Percentiles rank a stretch among this genome's conserved stretches.
These are phyloP conservation scores for Fomitopsis pulvina DNA, from an alignment of 768 basidiomycete species.

Conservation along the genomic window DNA sequence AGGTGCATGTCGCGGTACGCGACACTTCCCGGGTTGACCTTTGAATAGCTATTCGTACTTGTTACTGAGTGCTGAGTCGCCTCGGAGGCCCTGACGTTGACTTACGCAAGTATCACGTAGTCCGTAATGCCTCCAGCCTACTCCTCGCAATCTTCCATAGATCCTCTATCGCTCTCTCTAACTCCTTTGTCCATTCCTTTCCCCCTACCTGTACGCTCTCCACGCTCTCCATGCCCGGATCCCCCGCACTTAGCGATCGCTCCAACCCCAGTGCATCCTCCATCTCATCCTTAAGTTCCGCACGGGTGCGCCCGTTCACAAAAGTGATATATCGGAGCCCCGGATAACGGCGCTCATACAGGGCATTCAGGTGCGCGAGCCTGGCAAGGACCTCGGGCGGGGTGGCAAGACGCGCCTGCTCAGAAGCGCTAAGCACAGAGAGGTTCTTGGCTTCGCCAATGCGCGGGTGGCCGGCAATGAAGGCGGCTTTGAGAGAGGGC, in stretches of 20 bases:
- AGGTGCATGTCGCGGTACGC: too few species aligned
- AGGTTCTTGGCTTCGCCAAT: slow-evolving; percentile 80
- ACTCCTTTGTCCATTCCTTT: slow-evolving; percentile 57
- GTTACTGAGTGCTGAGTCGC: too few species aligned
- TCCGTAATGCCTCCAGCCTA: slow-evolving; percentile 40
- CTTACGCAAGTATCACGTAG: too few species aligned
- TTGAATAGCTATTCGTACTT: too few species aligned
- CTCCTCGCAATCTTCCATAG: slow-evolving; percentile 74
- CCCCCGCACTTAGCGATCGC: slow-evolving; percentile 41
- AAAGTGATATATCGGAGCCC: slow-evolving; percentile 87
- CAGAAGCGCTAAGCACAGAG: slow-evolving; percentile 68
- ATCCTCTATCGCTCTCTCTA: slow-evolving; percentile 66
- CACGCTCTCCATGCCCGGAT: slow-evolving; percentile 34
- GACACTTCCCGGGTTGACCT: too few species aligned
- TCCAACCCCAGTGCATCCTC: slow-evolving; percentile 52
- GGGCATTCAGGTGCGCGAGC: slow-evolving; percentile 66
- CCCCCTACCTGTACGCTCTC: slow-evolving; percentile 30
- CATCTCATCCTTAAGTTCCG: slow-evolving; percentile 72
- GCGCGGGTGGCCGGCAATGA: slow-evolving; percentile 82
- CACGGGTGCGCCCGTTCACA: slow-evolving; percentile 77
- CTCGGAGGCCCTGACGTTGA: too few species aligned
- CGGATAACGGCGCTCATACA: slow-evolving; percentile 69
- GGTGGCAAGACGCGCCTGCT: slow-evolving; percentile 64
- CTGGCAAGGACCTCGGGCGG: slow-evolving; percentile 69
- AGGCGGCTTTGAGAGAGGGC: slow-evolving; percentile 42